Evolutionary conservation across 345 rosid genomes (phyloP), one percentile per base, ranked within the genome.

Genomic region (Fremontodendron californicum): DNA sequence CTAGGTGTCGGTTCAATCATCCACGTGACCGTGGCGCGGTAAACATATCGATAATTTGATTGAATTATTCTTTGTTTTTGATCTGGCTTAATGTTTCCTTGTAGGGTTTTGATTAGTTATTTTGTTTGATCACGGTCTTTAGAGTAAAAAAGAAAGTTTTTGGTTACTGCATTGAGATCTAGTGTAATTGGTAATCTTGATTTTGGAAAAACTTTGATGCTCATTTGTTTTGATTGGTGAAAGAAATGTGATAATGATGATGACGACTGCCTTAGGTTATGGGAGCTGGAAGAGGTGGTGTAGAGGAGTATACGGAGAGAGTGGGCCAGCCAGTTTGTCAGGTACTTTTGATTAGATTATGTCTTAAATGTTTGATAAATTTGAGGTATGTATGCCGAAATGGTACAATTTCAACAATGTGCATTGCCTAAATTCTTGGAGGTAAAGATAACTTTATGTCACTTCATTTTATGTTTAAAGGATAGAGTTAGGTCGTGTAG

Each of bases 1-100:
- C 88, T 0, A 85, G 96, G 84, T 96, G 99, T 88, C 96, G 96
- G 84, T 96, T 85, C 89, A 96, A 96, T 80, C 99, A 96, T 80
- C 99, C 99, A 37, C 93, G 85, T 43, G 91, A 93, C 82, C 92
- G 93, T 51, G 80, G 77, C 65, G 80, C 78, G 91, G 99, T 96
- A 69, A 69, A 1, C 15, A 0, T 46, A 1, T 10, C 12, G 4
- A 27, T 42, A 89, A 85, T 79, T 46, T 51, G 65, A 25, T 39
- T 25, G 54, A 55, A 25, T 77, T 51, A 71, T 67, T 46, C 61
- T 48, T 5, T 23, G 45, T 54, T 71, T 16, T 42, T 71, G 12
- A 39, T 80, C 18, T 29, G 40, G 37, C 27, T 54, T 73, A 12
- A n/a, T 61, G 40, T 70, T 81, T 78, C 9, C 42, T 60, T 72